These are phyloP conservation scores for Pyricularia sp. DNA, from an alignment of 2,329 filamentous ascomycete genomes.

Conservation along the genomic window DNA sequence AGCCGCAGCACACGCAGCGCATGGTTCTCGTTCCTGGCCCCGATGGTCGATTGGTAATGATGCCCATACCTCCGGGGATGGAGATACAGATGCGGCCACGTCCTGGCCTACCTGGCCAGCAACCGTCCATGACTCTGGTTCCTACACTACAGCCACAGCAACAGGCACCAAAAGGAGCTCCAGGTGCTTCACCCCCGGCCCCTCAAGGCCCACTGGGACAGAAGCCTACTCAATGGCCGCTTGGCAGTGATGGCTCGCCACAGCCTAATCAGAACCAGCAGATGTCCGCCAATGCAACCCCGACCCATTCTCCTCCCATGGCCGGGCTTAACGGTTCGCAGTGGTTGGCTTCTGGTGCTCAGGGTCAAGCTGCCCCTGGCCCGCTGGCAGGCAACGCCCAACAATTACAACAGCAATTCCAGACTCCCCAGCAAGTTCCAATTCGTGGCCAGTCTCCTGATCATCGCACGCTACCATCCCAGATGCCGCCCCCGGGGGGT, in stretches of 20 bases:
- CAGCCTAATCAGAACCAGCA: background rate
- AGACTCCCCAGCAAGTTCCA: slow-evolving; percentile 4
- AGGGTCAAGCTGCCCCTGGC: background rate
- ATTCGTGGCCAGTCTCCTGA: slow-evolving; percentile 6
- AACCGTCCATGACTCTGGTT: background rate
- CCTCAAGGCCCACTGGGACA: background rate
- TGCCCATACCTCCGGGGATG: background rate
- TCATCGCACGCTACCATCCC: slow-evolving; percentile 1
- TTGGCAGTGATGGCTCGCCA: background rate
- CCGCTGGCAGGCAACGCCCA: background rate
- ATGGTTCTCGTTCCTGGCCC: background rate
- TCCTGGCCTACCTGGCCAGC: background rate
- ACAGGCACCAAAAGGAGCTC: background rate
- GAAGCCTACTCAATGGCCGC: background rate
- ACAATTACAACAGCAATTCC: slow-evolving; percentile 1
- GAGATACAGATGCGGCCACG: background rate
- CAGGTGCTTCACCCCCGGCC: background rate
- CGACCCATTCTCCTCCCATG: background rate
- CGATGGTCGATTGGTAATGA: background rate
- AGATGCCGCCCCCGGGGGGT: background rate
- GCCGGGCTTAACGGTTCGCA: background rate
- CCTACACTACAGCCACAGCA: slow-evolving; percentile 5
- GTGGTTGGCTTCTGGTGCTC: background rate
- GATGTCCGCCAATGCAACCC: background rate
- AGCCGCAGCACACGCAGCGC: background rate